Evolutionary conservation across 1,139 yeast species (phyloP).

Genomic region (Suhomyces kunorum): DNA sequence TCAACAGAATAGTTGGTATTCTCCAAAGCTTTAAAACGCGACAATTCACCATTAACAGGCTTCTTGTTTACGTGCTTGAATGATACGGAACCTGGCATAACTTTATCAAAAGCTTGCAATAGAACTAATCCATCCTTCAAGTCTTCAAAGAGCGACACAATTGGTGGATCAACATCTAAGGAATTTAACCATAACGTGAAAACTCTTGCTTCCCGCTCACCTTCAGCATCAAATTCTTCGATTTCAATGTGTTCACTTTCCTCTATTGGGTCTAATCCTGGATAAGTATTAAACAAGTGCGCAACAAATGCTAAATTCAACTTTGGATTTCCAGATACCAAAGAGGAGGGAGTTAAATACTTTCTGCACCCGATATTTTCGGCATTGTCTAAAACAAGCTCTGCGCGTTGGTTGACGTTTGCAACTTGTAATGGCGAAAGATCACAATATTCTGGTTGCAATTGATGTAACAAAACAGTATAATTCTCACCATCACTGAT

Average conservation of each 20-base stretch:
- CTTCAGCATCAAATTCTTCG: constrained; percentile 97
- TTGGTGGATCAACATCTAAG: constrained; percentile 93
- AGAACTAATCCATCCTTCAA: constrained; percentile 89
- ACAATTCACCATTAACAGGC: constrained; percentile 74
- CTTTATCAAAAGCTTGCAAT: constrained; percentile 93
- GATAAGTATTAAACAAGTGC: constrained; percentile 91
- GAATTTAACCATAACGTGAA: constrained; percentile 97
- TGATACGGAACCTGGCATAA: constrained; percentile 89
- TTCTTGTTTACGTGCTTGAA: constrained; percentile 79
- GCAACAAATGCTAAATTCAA: constrained; percentile 97
- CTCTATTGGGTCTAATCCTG: constrained; percentile 94
- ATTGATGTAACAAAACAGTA: constrained; percentile 83
- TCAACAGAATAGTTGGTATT: constrained; percentile 96
- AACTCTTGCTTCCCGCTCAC: constrained; percentile 98
- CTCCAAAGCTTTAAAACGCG: constrained; percentile 92
- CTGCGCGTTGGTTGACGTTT: constrained; percentile 81
- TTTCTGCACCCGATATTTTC: constrained; percentile 91
- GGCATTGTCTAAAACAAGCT: constrained; percentile 79
- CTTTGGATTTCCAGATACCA: constrained; percentile 95
- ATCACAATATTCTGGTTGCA: constrained; percentile 83
- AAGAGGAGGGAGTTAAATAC: constrained; percentile 88
- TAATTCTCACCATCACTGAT: constrained; percentile 95
- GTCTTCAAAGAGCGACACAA: constrained; percentile 88
- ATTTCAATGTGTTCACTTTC: constrained; percentile 87
- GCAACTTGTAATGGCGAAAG: constrained; percentile 73